Conservation (phyloP, 2,329 filamentous ascomycete genomes). For the Fusarium concolor region DNA sequence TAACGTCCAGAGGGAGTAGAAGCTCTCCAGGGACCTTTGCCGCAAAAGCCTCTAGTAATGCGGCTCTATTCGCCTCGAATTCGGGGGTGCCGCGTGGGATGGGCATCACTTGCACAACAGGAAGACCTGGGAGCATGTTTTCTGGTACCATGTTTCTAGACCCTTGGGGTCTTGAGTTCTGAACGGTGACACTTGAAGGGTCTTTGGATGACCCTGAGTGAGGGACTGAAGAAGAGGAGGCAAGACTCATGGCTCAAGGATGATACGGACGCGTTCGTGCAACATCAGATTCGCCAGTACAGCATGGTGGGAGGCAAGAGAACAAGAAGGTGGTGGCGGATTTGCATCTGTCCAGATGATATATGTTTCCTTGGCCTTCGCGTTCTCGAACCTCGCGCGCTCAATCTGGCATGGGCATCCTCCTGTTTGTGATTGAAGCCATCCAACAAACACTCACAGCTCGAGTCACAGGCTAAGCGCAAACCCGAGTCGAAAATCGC, state of each 20-base stretch:
- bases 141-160: not conserved
- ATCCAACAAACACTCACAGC: not conserved
- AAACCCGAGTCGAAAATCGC: not conserved
- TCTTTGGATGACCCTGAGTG: not conserved
- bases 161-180: not conserved
- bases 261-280: not conserved
- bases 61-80: constrained; percentile 41
- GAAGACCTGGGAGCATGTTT: not conserved
- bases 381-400: not conserved
- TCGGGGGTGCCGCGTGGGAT: constrained; percentile 37
- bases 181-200: not conserved
- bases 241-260: not conserved
- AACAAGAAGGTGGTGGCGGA: not conserved
- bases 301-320: not conserved
- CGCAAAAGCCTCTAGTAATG: constrained; percentile 48
- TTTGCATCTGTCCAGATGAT: not conserved
- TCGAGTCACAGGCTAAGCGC: not conserved
- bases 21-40: constrained; percentile 48
- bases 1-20: constrained; percentile 43
- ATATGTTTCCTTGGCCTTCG: not conserved
- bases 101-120: constrained; percentile 31
- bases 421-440: not conserved
- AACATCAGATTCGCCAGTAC: fast-evolving
- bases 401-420: not conserved
- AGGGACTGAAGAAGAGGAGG: not conserved